Percentiles rank a stretch among this genome's conserved stretches.
Evolutionary conservation across 768 basidiomycete species (phyloP).

Genomic region (Lactifluus hygrophoroides): DNA sequence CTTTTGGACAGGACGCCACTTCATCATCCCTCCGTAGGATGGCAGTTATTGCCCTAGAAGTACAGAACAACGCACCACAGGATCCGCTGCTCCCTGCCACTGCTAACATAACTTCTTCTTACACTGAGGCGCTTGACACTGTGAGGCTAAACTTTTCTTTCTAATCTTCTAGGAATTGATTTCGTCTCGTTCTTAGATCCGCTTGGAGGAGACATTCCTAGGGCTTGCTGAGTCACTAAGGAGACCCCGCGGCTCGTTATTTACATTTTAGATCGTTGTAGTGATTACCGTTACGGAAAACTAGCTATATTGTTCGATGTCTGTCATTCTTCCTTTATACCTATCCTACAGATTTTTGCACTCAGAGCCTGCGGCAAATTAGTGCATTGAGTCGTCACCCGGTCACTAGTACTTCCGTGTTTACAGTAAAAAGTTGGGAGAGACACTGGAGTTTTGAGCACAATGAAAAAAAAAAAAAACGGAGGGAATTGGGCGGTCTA

Average conservation of each 20-base stretch:
- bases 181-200: constrained; percentile 32
- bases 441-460: too few relatives aligned
- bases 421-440: too few relatives aligned
- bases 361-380: background rate
- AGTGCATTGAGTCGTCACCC: too few relatives aligned
- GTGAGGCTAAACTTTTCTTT: background rate
- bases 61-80: constrained; percentile 37
- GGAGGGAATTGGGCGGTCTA: too few relatives aligned
- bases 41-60: constrained; percentile 42
- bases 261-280: background rate
- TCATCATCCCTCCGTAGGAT: constrained; percentile 36
- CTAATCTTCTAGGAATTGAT: background rate
- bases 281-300: background rate
- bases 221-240: constrained; percentile 49
- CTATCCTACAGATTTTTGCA: background rate
- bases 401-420: too few relatives aligned
- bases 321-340: background rate
- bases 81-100: constrained; percentile 27
- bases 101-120: constrained; percentile 26
- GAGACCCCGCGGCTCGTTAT: constrained; percentile 44
- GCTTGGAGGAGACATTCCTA: constrained; percentile 49
- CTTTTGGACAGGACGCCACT: constrained; percentile 38
- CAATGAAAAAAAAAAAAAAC: too few relatives aligned
- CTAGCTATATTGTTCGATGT: background rate
- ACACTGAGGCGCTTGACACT: constrained; percentile 33